Percentiles rank a stretch among this genome's conserved stretches.
Evolutionary conservation across 2,329 filamentous ascomycete genomes (phyloP).

Genomic region (Fusarium oligoseptatum): DNA sequence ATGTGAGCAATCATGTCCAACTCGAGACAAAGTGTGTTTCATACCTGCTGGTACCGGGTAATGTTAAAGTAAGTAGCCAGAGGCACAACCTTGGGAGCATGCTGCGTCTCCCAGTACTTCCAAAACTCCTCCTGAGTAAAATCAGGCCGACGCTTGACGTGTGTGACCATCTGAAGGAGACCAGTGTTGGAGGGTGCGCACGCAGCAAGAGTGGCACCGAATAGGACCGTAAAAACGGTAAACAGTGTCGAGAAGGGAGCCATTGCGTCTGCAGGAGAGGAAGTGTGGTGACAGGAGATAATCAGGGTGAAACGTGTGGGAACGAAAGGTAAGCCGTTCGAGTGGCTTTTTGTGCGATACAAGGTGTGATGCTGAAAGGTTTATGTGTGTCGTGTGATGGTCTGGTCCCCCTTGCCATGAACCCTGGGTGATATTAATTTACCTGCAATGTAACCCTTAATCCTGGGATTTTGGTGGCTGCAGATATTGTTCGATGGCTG

Average conservation of each 20-base stretch:
- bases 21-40: neutral
- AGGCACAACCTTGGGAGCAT: constrained; percentile 48
- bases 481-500: neutral
- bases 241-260: constrained; percentile 11
- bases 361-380: neutral
- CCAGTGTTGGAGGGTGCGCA: constrained; percentile 55
- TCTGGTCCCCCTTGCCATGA: neutral
- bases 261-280: constrained; percentile 17
- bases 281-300: neutral
- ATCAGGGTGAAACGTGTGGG: neutral
- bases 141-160: constrained; percentile 46
- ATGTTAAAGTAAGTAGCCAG: constrained; percentile 47
- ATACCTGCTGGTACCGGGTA: constrained; percentile 47
- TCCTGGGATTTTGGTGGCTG: neutral
- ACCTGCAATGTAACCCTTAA: neutral
- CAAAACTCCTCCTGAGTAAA: constrained; percentile 47
- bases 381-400: neutral
- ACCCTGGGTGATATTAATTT: neutral
- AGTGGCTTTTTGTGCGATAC: neutral
- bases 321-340: neutral
- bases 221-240: constrained; percentile 4
- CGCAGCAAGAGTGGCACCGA: constrained; percentile 23
- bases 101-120: constrained; percentile 48
- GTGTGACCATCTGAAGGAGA: constrained; percentile 46
- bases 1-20: neutral